Percentiles rank a stretch among this genome's conserved stretches.
Evolutionary conservation across 331 rosid species (phyloP).

Genomic region (Ulmus americana): DNA sequence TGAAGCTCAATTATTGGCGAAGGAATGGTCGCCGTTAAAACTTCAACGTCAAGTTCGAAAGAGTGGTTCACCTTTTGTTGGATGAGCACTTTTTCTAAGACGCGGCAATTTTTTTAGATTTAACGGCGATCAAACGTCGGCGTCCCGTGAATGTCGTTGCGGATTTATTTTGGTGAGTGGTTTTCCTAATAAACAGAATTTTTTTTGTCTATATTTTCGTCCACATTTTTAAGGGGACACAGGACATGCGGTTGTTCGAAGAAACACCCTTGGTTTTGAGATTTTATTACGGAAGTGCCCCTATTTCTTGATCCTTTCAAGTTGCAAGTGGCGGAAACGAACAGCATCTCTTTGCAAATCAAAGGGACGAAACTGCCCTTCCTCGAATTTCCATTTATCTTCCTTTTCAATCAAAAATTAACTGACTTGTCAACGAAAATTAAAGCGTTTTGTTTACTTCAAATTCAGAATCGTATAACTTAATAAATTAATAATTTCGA

Average conservation of each 20-base stretch:
- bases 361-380: neutral
- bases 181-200: conserved; percentile 14
- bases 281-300: conserved; percentile 14
- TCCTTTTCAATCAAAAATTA: no score
- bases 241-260: conserved; percentile 16
- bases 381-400: neutral
- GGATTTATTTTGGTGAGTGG: conserved; percentile 3
- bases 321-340: neutral
- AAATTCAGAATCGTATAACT: no score
- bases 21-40: conserved; percentile 25
- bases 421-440: no score
- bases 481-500: no score
- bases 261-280: conserved; percentile 15
- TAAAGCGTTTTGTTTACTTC: neutral
- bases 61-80: neutral
- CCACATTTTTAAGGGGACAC: conserved; percentile 5
- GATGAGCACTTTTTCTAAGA: neutral
- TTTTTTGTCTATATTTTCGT: neutral
- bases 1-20: conserved; percentile 21
- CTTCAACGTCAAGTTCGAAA: conserved; percentile 13
- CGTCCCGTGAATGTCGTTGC: conserved; percentile 19
- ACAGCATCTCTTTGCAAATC: no score
- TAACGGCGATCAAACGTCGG: conserved; percentile 12
- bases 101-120: neutral
- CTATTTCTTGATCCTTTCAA: neutral